A percentile compares a stretch with the other conserved stretches of the same genome.
phyloP scores from a whole-genome alignment of 1,284 basidiomycete species.

The Sutorius eximius region DNA sequence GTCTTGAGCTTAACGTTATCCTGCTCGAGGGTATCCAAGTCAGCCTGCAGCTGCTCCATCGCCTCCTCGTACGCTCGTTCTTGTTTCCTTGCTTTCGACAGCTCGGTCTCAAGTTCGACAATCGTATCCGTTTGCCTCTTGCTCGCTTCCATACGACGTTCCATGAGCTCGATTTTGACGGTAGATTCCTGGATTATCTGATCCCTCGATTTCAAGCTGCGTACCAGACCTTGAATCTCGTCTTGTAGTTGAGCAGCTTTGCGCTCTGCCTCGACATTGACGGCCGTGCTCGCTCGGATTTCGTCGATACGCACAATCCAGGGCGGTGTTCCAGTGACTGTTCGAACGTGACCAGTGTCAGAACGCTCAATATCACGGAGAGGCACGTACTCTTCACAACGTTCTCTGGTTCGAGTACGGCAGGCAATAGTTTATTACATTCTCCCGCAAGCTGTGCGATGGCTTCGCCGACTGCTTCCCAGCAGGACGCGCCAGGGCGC shows the following conservation, averaged over 20 bases:
- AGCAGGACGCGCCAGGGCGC: slow-evolving; percentile 64
- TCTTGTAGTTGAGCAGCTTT: slow-evolving; percentile 84
- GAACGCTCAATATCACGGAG: not conserved
- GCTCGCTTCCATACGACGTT: slow-evolving; percentile 85
- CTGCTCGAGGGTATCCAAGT: slow-evolving; percentile 83
- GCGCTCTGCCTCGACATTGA: slow-evolving; percentile 91
- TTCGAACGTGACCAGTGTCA: slow-evolving; percentile 2
- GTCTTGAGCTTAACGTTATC: slow-evolving; percentile 84
- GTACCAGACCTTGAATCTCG: slow-evolving; percentile 83
- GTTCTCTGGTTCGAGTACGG: slow-evolving; percentile 75
- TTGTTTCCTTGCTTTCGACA: slow-evolving; percentile 81
- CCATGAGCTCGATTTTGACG: slow-evolving; percentile 95
- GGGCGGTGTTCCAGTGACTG: slow-evolving; percentile 78
- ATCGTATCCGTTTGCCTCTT: slow-evolving; percentile 89
- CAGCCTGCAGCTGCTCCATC: slow-evolving; percentile 88
- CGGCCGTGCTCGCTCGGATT: slow-evolving; percentile 78
- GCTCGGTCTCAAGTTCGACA: slow-evolving; percentile 75
- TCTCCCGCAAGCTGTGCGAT: slow-evolving; percentile 72
- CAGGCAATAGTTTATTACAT: slow-evolving; percentile 65
- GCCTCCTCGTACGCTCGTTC: slow-evolving; percentile 90
- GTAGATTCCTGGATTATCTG: slow-evolving; percentile 85
- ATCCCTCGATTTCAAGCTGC: slow-evolving; percentile 83
- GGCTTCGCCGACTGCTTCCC: slow-evolving; percentile 75
- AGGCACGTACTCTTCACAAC: slow-evolving; percentile 67
- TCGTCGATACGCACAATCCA: slow-evolving; percentile 89